phyloP scores from a whole-genome alignment of 768 basidiomycete genomes.

The Rhizopogon rudus region DNA sequence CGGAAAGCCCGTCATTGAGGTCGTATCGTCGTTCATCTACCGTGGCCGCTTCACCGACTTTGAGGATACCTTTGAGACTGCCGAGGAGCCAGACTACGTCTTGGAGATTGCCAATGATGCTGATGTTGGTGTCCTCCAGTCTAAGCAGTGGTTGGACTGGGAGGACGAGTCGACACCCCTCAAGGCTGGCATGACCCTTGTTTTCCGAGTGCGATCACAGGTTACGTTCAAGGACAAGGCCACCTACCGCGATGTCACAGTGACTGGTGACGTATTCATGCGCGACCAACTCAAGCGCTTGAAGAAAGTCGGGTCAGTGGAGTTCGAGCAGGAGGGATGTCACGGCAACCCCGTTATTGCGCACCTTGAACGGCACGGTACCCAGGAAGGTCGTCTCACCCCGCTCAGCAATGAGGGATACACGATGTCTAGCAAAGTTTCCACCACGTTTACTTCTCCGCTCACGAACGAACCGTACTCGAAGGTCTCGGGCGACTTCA shows the following conservation, averaged over 20 bases:
- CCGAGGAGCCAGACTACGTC: conserved; percentile 84
- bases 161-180: conserved; percentile 77
- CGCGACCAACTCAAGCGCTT: conserved; percentile 85
- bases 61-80: conserved; percentile 92
- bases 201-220: conserved; percentile 86
- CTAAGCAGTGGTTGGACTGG: conserved; percentile 99
- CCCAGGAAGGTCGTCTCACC: conserved; percentile 66
- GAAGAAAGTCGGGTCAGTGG: conserved; percentile 83
- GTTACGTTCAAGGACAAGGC: conserved; percentile 90
- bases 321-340: conserved; percentile 82
- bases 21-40: conserved; percentile 93
- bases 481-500: conserved; percentile 94
- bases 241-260: conserved; percentile 74
- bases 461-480: conserved; percentile 95
- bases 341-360: conserved; percentile 92
- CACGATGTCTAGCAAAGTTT: conserved; percentile 60
- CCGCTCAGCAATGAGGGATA: conserved; percentile 87
- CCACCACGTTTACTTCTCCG: conserved; percentile 74
- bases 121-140: conserved; percentile 83
- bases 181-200: conserved; percentile 72
- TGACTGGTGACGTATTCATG: conserved; percentile 82
- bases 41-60: conserved; percentile 93
- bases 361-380: conserved; percentile 90
- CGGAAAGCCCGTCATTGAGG: conserved; percentile 83
- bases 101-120: conserved; percentile 74